Base-by-base conservation (phyloP, 257 asterid species). In the Scutellaria barbata region DNA sequence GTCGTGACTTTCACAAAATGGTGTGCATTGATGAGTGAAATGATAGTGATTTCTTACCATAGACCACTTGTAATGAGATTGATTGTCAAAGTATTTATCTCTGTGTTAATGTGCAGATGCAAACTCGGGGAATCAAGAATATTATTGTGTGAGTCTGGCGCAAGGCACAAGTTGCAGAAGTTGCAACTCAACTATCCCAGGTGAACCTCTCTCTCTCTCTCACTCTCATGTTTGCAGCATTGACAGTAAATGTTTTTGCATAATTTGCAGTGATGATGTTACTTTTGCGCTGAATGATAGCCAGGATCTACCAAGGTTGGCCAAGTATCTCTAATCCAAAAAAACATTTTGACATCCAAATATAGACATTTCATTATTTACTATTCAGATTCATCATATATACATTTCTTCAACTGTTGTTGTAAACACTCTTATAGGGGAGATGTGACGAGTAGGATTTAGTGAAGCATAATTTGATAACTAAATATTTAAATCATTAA, bases 81-180 rank as follows among this genome's bases (percentile, higher is more conserved):
- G 51, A 33, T 14, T 66, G 11, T 1, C 42, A 41, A 50, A 40
- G 45, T 57, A 68, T 16, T 66, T 25, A 68, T 68, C 16, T 51
- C 42, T 77, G 17, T 74, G 33, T 73, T 60, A n/a, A 74, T 73
- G 78, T 30, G 72, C 86, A 94, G 99, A 66, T 88, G 99, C 89
- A 91, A 89, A 83, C 99, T 94, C n/a, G 99, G 99, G n/a, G 96
- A 89, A 71, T 89, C 92, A 81, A 86, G 97, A 79, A 76, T 91
- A 56, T 35, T 94, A 67, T 65, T 94, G 80, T 87, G 96, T 62
- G 97, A 94, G 84, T 77, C 89, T 20, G 95, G 95, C 43, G 77
- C 77, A 12, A 85, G 83, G 47, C 99, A 94, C 84, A 94, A 83
- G 79, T 73, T 91, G 87, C 99, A 94, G 87, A 94, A 94, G 67